Percentiles rank a stretch among this genome's conserved stretches.
phyloP scores from a whole-genome alignment of 1,284 basidiomycete species.

The Apiotrichum veenhuisii region DNA sequence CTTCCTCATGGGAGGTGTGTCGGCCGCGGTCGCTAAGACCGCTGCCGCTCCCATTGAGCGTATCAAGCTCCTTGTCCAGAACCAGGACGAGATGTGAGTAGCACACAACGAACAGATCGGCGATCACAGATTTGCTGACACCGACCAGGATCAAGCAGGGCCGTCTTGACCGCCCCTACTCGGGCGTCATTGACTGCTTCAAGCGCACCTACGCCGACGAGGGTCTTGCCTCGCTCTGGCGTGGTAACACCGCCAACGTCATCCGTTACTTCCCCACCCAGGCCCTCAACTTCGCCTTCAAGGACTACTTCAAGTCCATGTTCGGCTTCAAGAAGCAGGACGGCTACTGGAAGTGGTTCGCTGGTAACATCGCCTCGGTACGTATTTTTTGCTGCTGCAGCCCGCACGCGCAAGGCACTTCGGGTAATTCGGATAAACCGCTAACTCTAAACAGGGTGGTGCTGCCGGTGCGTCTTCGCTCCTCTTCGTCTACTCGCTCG shows the following conservation, averaged over 20 bases:
- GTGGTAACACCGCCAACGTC: conserved; percentile 96
- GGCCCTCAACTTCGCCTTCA: conserved; percentile 93
- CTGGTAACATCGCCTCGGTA: conserved; percentile 78
- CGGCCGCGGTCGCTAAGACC: conserved; percentile 86
- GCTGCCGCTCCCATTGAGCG: conserved; percentile 98
- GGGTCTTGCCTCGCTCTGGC: conserved; percentile 84
- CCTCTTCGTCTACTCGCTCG: conserved; percentile 93
- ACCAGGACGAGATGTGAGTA: conserved; percentile 63
- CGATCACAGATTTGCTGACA: conserved; percentile 6
- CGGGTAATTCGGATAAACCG: not conserved
- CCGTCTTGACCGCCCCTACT: conserved; percentile 86
- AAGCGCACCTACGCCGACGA: conserved; percentile 82
- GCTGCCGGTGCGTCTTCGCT: conserved; percentile 92
- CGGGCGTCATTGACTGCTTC: conserved; percentile 87
- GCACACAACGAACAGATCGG: not conserved
- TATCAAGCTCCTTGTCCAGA: conserved; percentile 95
- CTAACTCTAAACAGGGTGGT: conserved; percentile 62
- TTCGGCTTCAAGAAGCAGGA: conserved; percentile 88
- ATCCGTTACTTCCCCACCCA: conserved; percentile 98
- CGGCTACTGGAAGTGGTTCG: conserved; percentile 87
- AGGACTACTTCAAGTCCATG: conserved; percentile 95
- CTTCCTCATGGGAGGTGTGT: conserved; percentile 52
- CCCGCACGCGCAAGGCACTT: not conserved
- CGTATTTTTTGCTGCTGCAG: not conserved
- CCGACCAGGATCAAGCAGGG: conserved; percentile 79